phyloP scores from a whole-genome alignment of 495 filamentous ascomycete genomes.

The Pyronema domesticum region DNA sequence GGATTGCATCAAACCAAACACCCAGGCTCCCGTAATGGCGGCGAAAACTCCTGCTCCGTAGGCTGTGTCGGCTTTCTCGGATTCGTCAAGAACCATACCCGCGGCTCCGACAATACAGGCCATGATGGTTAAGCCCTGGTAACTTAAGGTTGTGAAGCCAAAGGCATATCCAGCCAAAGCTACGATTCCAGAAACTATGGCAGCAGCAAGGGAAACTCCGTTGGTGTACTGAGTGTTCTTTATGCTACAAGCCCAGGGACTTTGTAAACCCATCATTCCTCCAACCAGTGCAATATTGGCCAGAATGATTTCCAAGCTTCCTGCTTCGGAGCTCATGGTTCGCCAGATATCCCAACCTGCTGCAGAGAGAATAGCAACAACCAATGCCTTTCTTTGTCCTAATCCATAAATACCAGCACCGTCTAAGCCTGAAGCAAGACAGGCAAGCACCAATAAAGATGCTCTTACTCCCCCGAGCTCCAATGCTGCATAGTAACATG shows the following conservation, averaged over 20 bases:
- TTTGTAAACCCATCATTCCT: not conserved
- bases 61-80: slow-evolving; percentile 9
- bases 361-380: slow-evolving; percentile 8
- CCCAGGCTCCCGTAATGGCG: slow-evolving; percentile 10
- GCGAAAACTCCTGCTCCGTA: slow-evolving; percentile 9
- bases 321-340: slow-evolving; percentile 1
- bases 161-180: slow-evolving; percentile 5
- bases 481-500: slow-evolving; percentile 16
- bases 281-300: not conserved
- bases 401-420: slow-evolving; percentile 10
- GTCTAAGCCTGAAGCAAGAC: slow-evolving; percentile 12
- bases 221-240: not conserved
- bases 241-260: not conserved
- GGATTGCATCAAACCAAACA: slow-evolving; percentile 1
- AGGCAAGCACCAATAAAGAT: slow-evolving; percentile 10
- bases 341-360: slow-evolving; percentile 16
- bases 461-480: slow-evolving; percentile 19
- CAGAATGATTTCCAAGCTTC: slow-evolving; percentile 4
- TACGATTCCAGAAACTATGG: slow-evolving; percentile 1
- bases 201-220: not conserved
- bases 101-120: slow-evolving; percentile 9
- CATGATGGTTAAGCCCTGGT: not conserved
- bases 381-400: slow-evolving; percentile 9
- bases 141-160: not conserved
- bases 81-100: slow-evolving; percentile 12